phyloP scores from a whole-genome alignment of 306 rosid species.

The Sophora flavescens region DNA sequence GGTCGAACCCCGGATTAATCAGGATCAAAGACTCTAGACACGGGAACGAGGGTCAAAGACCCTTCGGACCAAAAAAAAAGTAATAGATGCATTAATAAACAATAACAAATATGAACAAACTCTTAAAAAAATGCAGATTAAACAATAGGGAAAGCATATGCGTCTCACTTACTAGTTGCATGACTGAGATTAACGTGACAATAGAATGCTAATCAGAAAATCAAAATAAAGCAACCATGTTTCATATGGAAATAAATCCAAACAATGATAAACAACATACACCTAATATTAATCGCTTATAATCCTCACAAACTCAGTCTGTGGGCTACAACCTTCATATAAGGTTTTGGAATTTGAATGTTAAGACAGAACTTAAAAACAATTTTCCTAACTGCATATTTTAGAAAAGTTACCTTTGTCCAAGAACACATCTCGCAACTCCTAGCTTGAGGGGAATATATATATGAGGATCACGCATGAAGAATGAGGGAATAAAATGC shows the following conservation, averaged over 20 bases:
- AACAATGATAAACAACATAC: not conserved
- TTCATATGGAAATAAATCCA: constrained; percentile 18
- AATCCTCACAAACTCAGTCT: not conserved
- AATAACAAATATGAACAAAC: too few relatives aligned
- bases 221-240: constrained; percentile 7
- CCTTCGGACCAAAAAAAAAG: too few relatives aligned
- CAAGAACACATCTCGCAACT: constrained; percentile 57
- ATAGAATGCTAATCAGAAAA: constrained; percentile 36
- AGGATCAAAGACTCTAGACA: too few relatives aligned
- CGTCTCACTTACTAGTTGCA: constrained; percentile 60
- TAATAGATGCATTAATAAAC: not conserved
- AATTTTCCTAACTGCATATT: not conserved
- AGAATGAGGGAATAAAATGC: too few relatives aligned
- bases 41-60: too few relatives aligned
- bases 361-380: not conserved
- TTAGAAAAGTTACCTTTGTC: constrained; percentile 55
- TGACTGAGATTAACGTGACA: constrained; percentile 42
- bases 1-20: too few relatives aligned
- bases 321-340: constrained; percentile 7
- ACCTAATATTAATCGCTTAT: not conserved
- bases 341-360: not conserved
- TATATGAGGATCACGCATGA: too few relatives aligned
- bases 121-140: not conserved
- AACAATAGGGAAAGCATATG: constrained; percentile 6
- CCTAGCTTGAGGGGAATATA: constrained; percentile 36